These are phyloP conservation scores for Backusella mclennaniae DNA, from an alignment of 192 early-diverging fungal species.

Conservation along the genomic window DNA sequence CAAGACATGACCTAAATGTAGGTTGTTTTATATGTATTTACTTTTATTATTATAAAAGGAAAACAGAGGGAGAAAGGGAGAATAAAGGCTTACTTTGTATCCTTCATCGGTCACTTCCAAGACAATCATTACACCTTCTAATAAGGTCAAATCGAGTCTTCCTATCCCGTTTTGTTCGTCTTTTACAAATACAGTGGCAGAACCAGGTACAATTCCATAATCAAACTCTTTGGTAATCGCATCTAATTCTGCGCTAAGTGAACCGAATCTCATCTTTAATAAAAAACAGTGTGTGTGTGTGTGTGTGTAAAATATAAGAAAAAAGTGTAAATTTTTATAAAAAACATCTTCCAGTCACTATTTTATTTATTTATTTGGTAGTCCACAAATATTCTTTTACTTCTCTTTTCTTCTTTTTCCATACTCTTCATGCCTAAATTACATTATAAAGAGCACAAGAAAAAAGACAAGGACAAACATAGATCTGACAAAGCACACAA, in stretches of 20 bases:
- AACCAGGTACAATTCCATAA: conserved; percentile 36
- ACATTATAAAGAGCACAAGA: conserved; percentile 10
- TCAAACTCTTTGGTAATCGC: conserved; percentile 32
- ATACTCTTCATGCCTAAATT: conserved; percentile 21
- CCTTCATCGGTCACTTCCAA: conserved; percentile 29
- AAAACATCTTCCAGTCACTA: too few relatives aligned
- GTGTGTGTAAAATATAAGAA: neutral
- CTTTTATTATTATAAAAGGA: neutral
- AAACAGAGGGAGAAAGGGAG: neutral
- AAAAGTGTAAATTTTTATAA: neutral
- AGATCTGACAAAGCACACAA: neutral
- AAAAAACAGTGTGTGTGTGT: neutral
- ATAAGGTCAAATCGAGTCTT: conserved; percentile 28
- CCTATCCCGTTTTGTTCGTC: conserved; percentile 27
- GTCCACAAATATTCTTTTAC: neutral
- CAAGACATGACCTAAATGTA: neutral
- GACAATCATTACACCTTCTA: conserved; percentile 33
- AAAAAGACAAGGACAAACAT: neutral
- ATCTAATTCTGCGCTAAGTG: conserved; percentile 13
- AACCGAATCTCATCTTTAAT: conserved; percentile 2
- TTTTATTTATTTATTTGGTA: neutral
- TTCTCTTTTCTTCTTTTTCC: neutral
- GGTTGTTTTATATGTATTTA: neutral
- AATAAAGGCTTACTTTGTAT: conserved; percentile 20
- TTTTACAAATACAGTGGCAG: conserved; percentile 32